Evolutionary conservation across 208 protist species (phyloP), one percentile per base, ranked within the genome.

Genomic region (Acanthamoeba culbertsoni): DNA sequence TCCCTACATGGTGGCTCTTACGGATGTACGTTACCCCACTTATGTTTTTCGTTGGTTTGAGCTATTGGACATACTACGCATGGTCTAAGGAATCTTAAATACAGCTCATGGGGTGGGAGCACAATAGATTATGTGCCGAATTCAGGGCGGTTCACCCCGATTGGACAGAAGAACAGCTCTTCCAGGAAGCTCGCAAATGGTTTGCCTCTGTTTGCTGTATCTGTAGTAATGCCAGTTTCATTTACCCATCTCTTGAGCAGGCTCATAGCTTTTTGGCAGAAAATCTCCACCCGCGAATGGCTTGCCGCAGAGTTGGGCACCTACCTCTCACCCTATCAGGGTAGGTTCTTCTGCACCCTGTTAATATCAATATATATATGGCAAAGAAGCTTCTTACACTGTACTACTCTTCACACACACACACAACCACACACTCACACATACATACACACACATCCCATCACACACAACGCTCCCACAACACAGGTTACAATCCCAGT

Each of bases 401-500:
- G n/a, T n/a, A n/a, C n/a, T n/a, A n/a, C n/a, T n/a, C n/a, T n/a
- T n/a, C n/a, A n/a, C n/a, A n/a, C n/a, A n/a, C n/a, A n/a, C n/a
- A n/a, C n/a, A n/a, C n/a, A n/a, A n/a, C n/a, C n/a, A n/a, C 59
- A 5, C 16, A 62, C 55, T 23, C 8, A 62, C n/a, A n/a, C n/a
- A n/a, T n/a, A n/a, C n/a, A n/a, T n/a, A n/a, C n/a, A n/a, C n/a
- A n/a, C n/a, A n/a, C n/a, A n/a, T n/a, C n/a, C n/a, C n/a, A 26
- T 2, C 16, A 62, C 55, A 6, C 8, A 62, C n/a, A n/a, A n/a
- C n/a, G n/a, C n/a, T n/a, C n/a, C n/a, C n/a, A n/a, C n/a, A n/a
- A n/a, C n/a, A n/a, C 53, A 1, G 93, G 93, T 5, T 96, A 96
- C 31, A 55, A 96, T 77, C 23, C 91, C 37, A 62, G 89, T 8